These are phyloP conservation scores for Colletotrichum eremochloae DNA, from an alignment of 2,329 filamentous ascomycete species.

Conservation along the genomic window DNA sequence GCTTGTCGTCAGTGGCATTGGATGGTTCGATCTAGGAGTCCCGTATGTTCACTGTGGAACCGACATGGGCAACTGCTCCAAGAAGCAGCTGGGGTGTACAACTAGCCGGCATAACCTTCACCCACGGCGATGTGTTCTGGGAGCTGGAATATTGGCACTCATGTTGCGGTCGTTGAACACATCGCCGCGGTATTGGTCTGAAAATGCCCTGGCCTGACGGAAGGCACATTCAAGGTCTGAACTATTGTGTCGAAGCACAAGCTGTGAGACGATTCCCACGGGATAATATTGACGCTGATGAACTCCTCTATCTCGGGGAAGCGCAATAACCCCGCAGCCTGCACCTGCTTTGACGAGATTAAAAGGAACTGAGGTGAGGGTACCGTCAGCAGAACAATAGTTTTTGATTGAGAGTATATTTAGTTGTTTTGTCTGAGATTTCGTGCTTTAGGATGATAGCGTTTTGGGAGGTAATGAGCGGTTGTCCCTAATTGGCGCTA, in stretches of 20 bases:
- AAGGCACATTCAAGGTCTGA: neutral
- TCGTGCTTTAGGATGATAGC: neutral
- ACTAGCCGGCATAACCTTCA: neutral
- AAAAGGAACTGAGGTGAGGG: neutral
- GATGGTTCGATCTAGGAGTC: constrained; percentile 12
- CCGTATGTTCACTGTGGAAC: constrained; percentile 9
- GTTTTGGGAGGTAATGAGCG: neutral
- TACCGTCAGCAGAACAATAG: neutral
- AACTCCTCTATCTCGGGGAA: neutral
- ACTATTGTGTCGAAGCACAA: neutral
- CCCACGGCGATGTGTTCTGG: constrained; percentile 19
- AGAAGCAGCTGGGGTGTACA: constrained; percentile 1
- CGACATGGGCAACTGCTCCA: neutral
- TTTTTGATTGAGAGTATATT: neutral
- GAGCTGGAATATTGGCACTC: neutral
- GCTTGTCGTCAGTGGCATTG: neutral
- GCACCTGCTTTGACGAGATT: neutral
- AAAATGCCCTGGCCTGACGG: neutral
- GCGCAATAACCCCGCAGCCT: neutral
- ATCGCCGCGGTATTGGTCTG: constrained; percentile 6
- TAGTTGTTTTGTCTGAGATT: neutral
- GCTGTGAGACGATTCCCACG: neutral
- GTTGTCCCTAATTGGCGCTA: neutral
- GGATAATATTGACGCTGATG: neutral
- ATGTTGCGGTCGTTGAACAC: constrained; percentile 2